These are phyloP conservation scores for Alternaria novae-zelandiae DNA, from an alignment of 2,329 filamentous ascomycete genomes.

Conservation along the genomic window DNA sequence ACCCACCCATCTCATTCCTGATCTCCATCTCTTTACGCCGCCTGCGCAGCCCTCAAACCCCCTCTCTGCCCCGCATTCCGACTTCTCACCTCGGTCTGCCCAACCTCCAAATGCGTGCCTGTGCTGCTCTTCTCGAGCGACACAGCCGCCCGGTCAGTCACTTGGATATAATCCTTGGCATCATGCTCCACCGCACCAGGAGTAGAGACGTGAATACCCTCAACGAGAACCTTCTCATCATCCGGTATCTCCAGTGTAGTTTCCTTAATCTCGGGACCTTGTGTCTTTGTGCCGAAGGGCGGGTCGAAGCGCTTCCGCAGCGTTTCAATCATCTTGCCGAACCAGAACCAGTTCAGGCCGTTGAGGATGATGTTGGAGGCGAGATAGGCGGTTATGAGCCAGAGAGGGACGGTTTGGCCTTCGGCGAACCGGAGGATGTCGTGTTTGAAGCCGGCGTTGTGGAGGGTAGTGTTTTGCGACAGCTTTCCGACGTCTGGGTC, in stretches of 20 bases:
- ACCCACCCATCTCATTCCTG: neutral
- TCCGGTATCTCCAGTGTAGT: conserved; percentile 20
- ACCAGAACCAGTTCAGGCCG: conserved; percentile 83
- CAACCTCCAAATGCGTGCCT: conserved; percentile 35
- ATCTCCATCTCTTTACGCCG: neutral
- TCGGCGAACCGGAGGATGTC: conserved; percentile 59
- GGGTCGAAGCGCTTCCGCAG: conserved; percentile 76
- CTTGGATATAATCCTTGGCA: conserved; percentile 27
- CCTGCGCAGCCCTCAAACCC: conserved; percentile 2
- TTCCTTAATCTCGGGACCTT: conserved; percentile 25
- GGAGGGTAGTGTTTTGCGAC: conserved; percentile 27
- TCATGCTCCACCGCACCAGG: conserved; percentile 30
- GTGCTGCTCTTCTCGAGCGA: conserved; percentile 27
- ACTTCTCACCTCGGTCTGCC: conserved; percentile 35
- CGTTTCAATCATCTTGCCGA: conserved; percentile 83
- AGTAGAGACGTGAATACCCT: conserved; percentile 42
- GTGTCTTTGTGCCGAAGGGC: conserved; percentile 55
- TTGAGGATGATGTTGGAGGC: conserved; percentile 75
- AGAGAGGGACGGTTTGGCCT: conserved; percentile 62
- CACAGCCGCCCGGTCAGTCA: conserved; percentile 16
- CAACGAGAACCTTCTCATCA: conserved; percentile 40
- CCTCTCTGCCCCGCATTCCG: conserved; percentile 24
- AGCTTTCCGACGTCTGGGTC: conserved; percentile 40
- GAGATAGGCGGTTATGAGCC: conserved; percentile 73
- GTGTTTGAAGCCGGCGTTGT: conserved; percentile 35